Evolutionary conservation across 2,329 filamentous ascomycete genomes (phyloP), one percentile per base, ranked within the genome.

Genomic region (Fusarium lyarnte): DNA sequence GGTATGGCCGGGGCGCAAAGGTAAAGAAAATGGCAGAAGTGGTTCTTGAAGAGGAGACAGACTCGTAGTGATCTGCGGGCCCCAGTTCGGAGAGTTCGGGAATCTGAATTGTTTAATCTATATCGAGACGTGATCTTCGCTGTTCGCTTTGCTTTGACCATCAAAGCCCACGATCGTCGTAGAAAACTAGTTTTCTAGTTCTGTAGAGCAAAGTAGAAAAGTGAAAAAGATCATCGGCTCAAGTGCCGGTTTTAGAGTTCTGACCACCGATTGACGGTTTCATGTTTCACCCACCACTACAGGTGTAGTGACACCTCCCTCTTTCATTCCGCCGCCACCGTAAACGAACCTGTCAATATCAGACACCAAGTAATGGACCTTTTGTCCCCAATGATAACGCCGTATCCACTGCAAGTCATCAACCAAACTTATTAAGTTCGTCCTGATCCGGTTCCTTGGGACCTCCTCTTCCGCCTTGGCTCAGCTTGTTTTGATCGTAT

Each of bases 31-130:
- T 29, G 27, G 8, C 27, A 29, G 27, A 29, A 29, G 27, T 23
- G 25, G 36, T 36, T 36, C 43, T 16, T 36, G 27, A 27, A 23
- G 29, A 27, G 33, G 31, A 42, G 25, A 29, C 27, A 29, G 27
- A 8, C 52, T 61, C 39, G 49, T 41, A 14, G 17, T 29, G 61
- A 63, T 63, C 61, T 63, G 31, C 60, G 17, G 43, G 55, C 29
- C 43, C 36, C 29, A 17, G 35, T 31, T 19, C 57, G 43, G 61
- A 35, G 19, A 3, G n/a, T 47, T 60, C 59, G 59, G 54, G 35
- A 41, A 62, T 62, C 57, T 29, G 19, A 27, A 39, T 36, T 51
- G 36, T 51, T 49, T 42, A 36, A 29, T 41, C 35, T 45, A n/a
- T 23, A 51, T 63, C 16, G 23, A 61, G 42, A 6, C 21, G 25